A percentile compares a stretch with the other conserved stretches of the same genome.
Evolutionary conservation across 1,284 basidiomycete species (phyloP).

Genomic region (Papiliotrema terrestris): DNA sequence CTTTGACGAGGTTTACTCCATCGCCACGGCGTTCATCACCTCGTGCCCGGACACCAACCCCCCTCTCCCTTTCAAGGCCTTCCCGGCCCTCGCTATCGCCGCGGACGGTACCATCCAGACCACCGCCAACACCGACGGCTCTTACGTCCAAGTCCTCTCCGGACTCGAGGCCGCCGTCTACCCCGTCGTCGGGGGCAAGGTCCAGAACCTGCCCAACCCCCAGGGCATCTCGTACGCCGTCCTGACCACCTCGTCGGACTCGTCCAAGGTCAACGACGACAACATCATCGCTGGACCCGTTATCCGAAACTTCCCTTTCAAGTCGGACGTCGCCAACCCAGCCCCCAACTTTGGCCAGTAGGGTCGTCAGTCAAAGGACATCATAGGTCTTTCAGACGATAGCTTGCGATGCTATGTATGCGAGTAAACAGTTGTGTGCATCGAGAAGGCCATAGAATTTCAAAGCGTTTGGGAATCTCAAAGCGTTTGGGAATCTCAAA

Average conservation of each 20-base stretch:
- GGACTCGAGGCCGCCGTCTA: slow-evolving; percentile 40
- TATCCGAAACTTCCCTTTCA: slow-evolving; percentile 35
- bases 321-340: slow-evolving; percentile 28
- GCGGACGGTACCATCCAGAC: slow-evolving; percentile 34
- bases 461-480: too few species aligned
- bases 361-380: slow-evolving; percentile 1
- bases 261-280: slow-evolving; percentile 37
- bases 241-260: slow-evolving; percentile 37
- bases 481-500: too few species aligned
- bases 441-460: too few species aligned
- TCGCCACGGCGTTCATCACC: slow-evolving; percentile 41
- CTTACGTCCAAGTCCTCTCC: slow-evolving; percentile 47
- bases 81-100: slow-evolving; percentile 49
- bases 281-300: slow-evolving; percentile 48
- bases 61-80: slow-evolving; percentile 49
- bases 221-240: slow-evolving; percentile 51
- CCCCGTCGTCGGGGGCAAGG: slow-evolving; percentile 41
- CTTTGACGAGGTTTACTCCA: slow-evolving; percentile 52
- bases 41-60: slow-evolving; percentile 47
- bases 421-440: too few species aligned
- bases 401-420: too few species aligned
- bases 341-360: slow-evolving; percentile 19
- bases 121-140: slow-evolving; percentile 35
- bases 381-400: too few species aligned
- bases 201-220: slow-evolving; percentile 42